These are phyloP conservation scores for Talaromyces marneffei DNA, from an alignment of 2,329 filamentous ascomycete species.

Conservation along the genomic window DNA sequence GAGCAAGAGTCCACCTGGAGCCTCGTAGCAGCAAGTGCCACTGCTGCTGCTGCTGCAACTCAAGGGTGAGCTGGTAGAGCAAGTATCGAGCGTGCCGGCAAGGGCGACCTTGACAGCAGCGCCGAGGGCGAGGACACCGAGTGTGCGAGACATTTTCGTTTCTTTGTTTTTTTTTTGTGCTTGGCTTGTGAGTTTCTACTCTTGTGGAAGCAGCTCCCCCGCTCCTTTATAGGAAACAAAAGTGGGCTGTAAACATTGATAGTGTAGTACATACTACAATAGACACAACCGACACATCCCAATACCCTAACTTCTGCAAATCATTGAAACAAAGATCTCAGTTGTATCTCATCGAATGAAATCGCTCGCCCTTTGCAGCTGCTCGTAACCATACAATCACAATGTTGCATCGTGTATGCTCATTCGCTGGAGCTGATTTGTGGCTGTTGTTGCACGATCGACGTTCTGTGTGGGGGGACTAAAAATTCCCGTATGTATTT, in stretches of 20 bases:
- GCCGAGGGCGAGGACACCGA: constrained; percentile 6
- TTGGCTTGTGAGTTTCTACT: background rate
- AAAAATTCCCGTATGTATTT: background rate
- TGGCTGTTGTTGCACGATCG: background rate
- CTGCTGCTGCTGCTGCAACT: constrained; percentile 32
- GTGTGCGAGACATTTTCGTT: constrained; percentile 6
- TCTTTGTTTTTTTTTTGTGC: background rate
- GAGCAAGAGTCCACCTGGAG: constrained; percentile 52
- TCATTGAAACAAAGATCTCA: background rate
- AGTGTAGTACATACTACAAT: background rate
- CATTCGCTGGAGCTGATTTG: constrained; percentile 8
- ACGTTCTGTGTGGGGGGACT: background rate
- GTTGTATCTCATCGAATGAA: background rate
- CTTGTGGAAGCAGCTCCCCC: background rate
- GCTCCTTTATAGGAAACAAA: background rate
- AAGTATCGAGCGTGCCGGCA: constrained; percentile 24
- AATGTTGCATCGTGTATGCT: constrained; percentile 7
- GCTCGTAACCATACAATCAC: constrained; percentile 8
- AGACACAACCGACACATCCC: background rate
- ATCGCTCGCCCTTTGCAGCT: background rate
- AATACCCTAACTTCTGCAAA: background rate
- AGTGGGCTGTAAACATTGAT: background rate
- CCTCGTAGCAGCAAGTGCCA: constrained; percentile 55
- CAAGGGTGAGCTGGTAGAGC: constrained; percentile 52
- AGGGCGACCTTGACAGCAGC: constrained; percentile 13